Conservation (phyloP, 2,329 filamentous ascomycete genomes). For the Geosmithia putterillii region DNA sequence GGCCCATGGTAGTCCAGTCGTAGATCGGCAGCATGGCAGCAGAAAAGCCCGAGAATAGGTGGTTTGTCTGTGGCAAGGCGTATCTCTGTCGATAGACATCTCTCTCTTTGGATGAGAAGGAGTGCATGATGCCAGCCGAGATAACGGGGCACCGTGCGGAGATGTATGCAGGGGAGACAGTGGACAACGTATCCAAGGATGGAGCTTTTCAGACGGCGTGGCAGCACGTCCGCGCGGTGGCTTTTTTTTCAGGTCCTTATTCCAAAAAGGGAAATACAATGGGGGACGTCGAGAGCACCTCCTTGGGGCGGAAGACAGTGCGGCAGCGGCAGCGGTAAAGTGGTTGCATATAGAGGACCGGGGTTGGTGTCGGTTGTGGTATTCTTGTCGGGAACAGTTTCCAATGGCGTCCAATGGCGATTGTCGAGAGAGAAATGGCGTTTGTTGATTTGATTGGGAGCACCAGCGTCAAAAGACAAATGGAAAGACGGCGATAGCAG, state of each 20-base stretch:
- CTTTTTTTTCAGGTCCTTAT: too few relatives aligned
- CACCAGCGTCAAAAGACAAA: background rate
- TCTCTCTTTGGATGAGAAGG: background rate
- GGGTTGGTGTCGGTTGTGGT: too few relatives aligned
- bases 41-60: background rate
- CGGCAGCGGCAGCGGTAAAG: too few relatives aligned
- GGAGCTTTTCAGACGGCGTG: background rate
- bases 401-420: background rate
- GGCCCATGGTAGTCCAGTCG: background rate
- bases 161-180: background rate
- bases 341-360: too few relatives aligned
- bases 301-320: too few relatives aligned
- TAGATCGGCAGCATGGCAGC: background rate
- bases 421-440: background rate
- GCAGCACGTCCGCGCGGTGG: background rate
- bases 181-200: background rate
- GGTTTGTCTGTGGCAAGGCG: background rate
- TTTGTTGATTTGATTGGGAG: background rate
- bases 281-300: too few relatives aligned
- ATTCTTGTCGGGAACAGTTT: background rate
- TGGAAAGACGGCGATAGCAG: constrained; percentile 16
- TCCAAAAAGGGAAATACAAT: too few relatives aligned
- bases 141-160: background rate
- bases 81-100: background rate
- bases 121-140: background rate